A percentile compares a stretch with the other conserved stretches of the same genome.
Evolutionary conservation across 345 rosid genomes (phyloP).

Genomic region (Rhodamnia rubescens): DNA sequence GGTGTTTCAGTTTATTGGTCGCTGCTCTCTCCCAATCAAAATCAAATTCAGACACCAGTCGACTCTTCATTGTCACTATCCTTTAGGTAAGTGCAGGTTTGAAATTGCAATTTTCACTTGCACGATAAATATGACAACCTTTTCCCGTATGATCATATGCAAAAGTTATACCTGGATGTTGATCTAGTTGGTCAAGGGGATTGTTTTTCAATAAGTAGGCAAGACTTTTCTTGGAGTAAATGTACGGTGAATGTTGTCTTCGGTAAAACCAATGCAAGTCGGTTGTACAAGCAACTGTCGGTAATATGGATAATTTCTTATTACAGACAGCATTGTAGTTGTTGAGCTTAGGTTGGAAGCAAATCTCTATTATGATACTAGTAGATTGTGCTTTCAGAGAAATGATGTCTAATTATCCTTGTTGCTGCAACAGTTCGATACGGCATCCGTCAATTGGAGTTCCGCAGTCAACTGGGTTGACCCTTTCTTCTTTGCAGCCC

Average conservation of each 20-base stretch:
- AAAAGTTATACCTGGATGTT: neutral
- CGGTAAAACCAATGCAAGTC: neutral
- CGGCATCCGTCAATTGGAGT: slow-evolving; percentile 58
- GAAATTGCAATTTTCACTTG: neutral
- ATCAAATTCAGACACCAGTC: slow-evolving; percentile 33
- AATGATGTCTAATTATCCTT: neutral
- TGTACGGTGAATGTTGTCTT: neutral
- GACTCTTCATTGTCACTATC: slow-evolving; percentile 75
- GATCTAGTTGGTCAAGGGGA: neutral
- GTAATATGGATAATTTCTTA: neutral
- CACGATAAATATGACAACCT: neutral
- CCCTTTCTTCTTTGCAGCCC: slow-evolving; percentile 56
- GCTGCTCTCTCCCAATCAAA: slow-evolving; percentile 56
- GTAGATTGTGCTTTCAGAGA: neutral
- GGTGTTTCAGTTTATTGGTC: slow-evolving; percentile 68
- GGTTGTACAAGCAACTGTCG: neutral
- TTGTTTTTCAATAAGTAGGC: neutral
- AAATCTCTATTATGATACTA: neutral
- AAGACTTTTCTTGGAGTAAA: neutral
- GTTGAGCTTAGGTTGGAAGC: neutral
- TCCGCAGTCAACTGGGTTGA: slow-evolving; percentile 50
- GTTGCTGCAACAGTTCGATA: slow-evolving; percentile 37
- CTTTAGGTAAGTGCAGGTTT: slow-evolving; percentile 43
- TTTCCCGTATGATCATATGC: neutral
- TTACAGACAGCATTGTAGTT: neutral